Conservation (phyloP, 2,329 filamentous ascomycete genomes). For the Lachnellula arida region DNA sequence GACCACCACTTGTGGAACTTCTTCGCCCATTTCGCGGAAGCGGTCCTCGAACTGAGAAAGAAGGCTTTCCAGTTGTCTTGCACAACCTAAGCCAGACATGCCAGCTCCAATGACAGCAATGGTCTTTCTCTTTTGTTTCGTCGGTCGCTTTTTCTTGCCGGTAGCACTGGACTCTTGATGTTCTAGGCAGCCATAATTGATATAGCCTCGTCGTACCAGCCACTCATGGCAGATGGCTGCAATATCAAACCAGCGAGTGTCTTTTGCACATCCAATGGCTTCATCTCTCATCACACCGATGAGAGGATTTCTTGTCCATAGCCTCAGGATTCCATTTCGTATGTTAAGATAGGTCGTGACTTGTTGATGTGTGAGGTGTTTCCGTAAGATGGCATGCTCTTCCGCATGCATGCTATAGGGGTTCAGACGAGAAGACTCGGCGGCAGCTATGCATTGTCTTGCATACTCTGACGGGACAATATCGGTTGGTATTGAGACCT, state of each 20-base stretch:
- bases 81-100: conserved; percentile 89
- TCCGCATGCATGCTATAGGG: conserved; percentile 82
- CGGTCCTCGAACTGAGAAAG: conserved; percentile 73
- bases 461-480: conserved; percentile 74
- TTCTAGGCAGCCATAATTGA: conserved; percentile 91
- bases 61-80: conserved; percentile 82
- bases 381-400: conserved; percentile 75
- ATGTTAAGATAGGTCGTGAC: conserved; percentile 96
- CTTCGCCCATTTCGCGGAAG: conserved; percentile 61
- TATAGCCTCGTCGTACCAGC: conserved; percentile 85
- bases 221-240: conserved; percentile 89
- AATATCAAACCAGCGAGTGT: conserved; percentile 81
- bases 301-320: conserved; percentile 86
- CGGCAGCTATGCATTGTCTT: conserved; percentile 84
- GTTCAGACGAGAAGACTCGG: conserved; percentile 82
- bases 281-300: conserved; percentile 77
- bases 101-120: conserved; percentile 88
- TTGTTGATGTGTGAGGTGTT: conserved; percentile 80
- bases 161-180: conserved; percentile 41
- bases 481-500: conserved; percentile 76
- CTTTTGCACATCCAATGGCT: conserved; percentile 84
- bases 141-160: conserved; percentile 32
- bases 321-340: conserved; percentile 82
- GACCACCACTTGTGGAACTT: conserved; percentile 69
- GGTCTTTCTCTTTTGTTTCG: conserved; percentile 56